Evolutionary conservation across 352 stramenopile genomes (phyloP), one percentile per base, ranked within the genome.

Genomic region (Detonula confervacea): DNA sequence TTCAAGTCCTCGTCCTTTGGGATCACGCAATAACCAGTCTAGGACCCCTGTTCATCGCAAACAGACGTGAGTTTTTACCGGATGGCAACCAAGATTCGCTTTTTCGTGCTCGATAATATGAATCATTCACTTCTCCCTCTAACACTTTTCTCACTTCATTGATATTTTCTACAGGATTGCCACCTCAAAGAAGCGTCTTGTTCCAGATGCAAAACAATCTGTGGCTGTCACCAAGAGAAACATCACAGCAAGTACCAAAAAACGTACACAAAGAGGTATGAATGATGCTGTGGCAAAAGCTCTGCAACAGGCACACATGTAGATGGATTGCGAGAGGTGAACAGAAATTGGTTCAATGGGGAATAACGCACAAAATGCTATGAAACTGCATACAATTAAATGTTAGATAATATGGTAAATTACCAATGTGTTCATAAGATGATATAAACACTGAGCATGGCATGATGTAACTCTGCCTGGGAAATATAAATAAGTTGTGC

Each of bases 21-120:
- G 29, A 16, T 60, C 70, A 56, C 44, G 39, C 7, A 44, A 65
- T 30, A 52, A 39, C 33, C 22, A 66, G 24, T 68, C 9, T 20
- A 25, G 67, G 20, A 73, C 70, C 61, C 60, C 70, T 22, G 52
- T 79, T 16, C 52, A 65, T 55, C 62, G 72, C 51, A 79, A 79
- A 22, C 60, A 79, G 29, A 72, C 60, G 52, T 77, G 22, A 77
- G 67, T 66, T n/a, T 20, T 27, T n/a, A n/a, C n/a, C n/a, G n/a
- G n/a, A n/a, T n/a, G n/a, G n/a, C n/a, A n/a, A n/a, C n/a, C n/a
- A n/a, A n/a, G n/a, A n/a, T n/a, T n/a, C n/a, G n/a, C n/a, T n/a
- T n/a, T n/a, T n/a, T n/a, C 18, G 11, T 29, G 7, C n/a, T 27
- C 33, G 18, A 33, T 64, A 49, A 16, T 35, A 20, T 49, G 25